A percentile compares a stretch with the other conserved stretches of the same genome.
Conservation (phyloP, 768 basidiomycete species). For the Aureoboletus auriporus region DNA sequence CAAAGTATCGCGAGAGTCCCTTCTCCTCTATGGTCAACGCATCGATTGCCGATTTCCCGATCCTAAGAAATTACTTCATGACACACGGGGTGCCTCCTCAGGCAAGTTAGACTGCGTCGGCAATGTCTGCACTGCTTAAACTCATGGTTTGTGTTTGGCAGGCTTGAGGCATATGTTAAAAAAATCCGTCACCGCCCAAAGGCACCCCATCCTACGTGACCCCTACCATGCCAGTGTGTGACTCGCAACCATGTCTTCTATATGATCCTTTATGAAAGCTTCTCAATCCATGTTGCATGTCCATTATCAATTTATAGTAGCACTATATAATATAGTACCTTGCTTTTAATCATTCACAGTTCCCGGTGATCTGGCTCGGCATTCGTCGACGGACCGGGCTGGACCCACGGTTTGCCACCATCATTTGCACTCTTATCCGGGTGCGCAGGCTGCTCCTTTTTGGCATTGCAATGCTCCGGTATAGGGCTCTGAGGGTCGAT, state of each 20-base stretch:
- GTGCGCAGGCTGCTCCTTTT: slow-evolving; percentile 39
- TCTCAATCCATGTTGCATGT: slow-evolving; percentile 8
- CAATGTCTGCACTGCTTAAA: slow-evolving; percentile 8
- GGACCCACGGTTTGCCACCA: slow-evolving; percentile 23
- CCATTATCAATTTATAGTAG: slow-evolving; percentile 18
- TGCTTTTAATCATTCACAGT: slow-evolving; percentile 28
- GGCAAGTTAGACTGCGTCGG: slow-evolving; percentile 30
- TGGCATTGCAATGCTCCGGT: slow-evolving; percentile 69
- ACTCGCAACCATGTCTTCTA: not conserved
- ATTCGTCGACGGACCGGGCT: slow-evolving; percentile 13
- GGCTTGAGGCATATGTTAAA: slow-evolving; percentile 24
- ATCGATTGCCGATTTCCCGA: slow-evolving; percentile 82
- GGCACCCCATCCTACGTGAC: not conserved
- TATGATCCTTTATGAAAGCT: slow-evolving; percentile 25
- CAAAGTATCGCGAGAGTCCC: slow-evolving; percentile 54
- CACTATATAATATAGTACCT: slow-evolving; percentile 10
- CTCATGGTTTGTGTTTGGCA: slow-evolving; percentile 23
- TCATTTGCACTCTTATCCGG: slow-evolving; percentile 30
- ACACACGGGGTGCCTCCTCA: slow-evolving; percentile 54
- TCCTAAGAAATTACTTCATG: slow-evolving; percentile 74
- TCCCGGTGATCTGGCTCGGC: slow-evolving; percentile 20
- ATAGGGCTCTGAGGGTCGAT: slow-evolving; percentile 76
- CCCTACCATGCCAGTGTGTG: no score
- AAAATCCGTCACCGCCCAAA: slow-evolving; percentile 4
- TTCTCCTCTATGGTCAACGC: slow-evolving; percentile 59